Base-by-base conservation (phyloP, 2,329 filamentous ascomycete species). In the Botrytis sinoallii region DNA sequence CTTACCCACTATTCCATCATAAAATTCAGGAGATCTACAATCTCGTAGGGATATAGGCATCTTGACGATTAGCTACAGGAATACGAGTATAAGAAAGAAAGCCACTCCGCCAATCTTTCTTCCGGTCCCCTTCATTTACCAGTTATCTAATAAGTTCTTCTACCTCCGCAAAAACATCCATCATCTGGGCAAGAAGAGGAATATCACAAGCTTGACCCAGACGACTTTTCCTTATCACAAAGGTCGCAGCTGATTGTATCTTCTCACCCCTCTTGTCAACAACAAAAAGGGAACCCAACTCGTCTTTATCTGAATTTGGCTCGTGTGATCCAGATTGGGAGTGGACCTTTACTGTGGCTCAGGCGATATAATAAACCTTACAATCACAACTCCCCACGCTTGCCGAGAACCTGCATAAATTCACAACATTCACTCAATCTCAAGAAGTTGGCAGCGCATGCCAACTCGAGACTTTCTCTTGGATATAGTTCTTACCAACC, bases 331-430 rank as follows among this genome's bases (percentile, higher is more conserved):
- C 52, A 60, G 70, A 55, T 66, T 52, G 72, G 48, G 60, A 64
- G 44, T 64, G 63, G 67, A 61, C 35, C 48, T 57, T 20, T n/a
- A 32, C 48, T 74, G 75, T 75, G 74, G 75, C 75, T 74, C 71
- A 71, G 73, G 71, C 67, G 48, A 42, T 57, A 57, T 16, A 63
- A 42, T 46, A 64, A 70, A 55, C 52, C 46, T 73, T 69, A 73
- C 52, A 69, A 61, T 73, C 64, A 60, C 48, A 61, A 29, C 75
- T 78, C 77, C 76, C 77, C 77, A 78, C 78, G 77, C 77, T 77
- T 75, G 74, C 71, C 77, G 73, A 78, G 73, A 75, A 48, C 75
- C 74, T 75, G 76, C 77, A 76, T 77, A 76, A 74, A 77, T 59
- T 74, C 65, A 73, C 76, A 74, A 77, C 75, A 75, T 75, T 75